These are phyloP conservation scores for Aspergillus eucalypticola DNA, from an alignment of 2,329 filamentous ascomycete genomes.

Conservation along the genomic window DNA sequence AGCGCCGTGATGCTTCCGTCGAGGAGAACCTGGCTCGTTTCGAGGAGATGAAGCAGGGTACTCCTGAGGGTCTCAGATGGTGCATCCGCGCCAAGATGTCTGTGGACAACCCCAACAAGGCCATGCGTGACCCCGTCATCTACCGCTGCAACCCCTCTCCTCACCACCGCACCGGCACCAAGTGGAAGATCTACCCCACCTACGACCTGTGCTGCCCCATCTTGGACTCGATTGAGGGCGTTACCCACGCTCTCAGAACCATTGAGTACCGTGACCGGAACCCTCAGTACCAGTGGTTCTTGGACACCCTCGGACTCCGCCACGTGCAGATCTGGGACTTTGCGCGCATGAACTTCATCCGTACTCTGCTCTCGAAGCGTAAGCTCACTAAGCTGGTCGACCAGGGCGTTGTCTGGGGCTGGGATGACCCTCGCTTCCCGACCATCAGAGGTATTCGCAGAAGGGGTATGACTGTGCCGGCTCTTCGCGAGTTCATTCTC, in stretches of 20 bases:
- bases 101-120: slow-evolving; percentile 88
- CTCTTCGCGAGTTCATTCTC: slow-evolving; percentile 52
- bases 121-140: slow-evolving; percentile 93
- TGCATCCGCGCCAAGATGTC: slow-evolving; percentile 96
- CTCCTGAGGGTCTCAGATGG: slow-evolving; percentile 75
- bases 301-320: slow-evolving; percentile 49
- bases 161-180: slow-evolving; percentile 64
- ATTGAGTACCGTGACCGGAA: slow-evolving; percentile 60
- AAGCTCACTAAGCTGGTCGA: slow-evolving; percentile 55
- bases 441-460: slow-evolving; percentile 53
- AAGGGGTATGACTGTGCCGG: slow-evolving; percentile 52
- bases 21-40: slow-evolving; percentile 87
- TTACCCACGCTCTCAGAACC: slow-evolving; percentile 65
- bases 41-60: slow-evolving; percentile 88
- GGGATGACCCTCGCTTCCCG: slow-evolving; percentile 55
- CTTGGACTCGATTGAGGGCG: slow-evolving; percentile 63
- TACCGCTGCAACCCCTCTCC: slow-evolving; percentile 80
- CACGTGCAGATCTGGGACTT: slow-evolving; percentile 54
- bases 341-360: slow-evolving; percentile 55
- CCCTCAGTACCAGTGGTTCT: slow-evolving; percentile 55
- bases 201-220: slow-evolving; percentile 68
- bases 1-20: slow-evolving; percentile 72
- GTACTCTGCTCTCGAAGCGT: slow-evolving; percentile 53
- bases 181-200: slow-evolving; percentile 68
- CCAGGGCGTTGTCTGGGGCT: slow-evolving; percentile 51